Evolutionary conservation across 352 stramenopile genomes (phyloP).

Genomic region (Pythium scleroteichum): DNA sequence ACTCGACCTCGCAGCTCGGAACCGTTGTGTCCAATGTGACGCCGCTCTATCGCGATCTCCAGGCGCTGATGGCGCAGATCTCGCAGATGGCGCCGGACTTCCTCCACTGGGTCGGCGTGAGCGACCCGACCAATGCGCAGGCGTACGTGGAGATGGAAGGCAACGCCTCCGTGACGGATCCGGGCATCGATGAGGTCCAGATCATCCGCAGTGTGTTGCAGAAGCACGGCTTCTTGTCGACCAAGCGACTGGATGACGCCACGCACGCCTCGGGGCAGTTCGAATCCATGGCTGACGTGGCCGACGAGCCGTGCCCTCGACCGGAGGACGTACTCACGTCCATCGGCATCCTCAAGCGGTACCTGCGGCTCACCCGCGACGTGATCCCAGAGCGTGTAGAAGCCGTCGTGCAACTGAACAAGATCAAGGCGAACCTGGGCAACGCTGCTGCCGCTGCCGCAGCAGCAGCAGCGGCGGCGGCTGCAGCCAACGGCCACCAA

Average conservation of each 20-base stretch:
- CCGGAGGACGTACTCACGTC: slow-evolving; percentile 57
- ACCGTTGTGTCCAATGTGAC: slow-evolving; percentile 36
- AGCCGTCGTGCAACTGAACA: slow-evolving; percentile 72
- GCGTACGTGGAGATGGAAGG: slow-evolving; percentile 73
- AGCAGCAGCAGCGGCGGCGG: background rate
- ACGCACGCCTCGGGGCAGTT: slow-evolving; percentile 45
- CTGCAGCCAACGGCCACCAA: background rate
- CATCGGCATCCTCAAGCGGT: slow-evolving; percentile 72
- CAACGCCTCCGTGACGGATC: slow-evolving; percentile 74
- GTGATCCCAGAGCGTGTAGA: slow-evolving; percentile 53
- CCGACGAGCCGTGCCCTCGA: slow-evolving; percentile 51
- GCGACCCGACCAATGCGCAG: slow-evolving; percentile 54
- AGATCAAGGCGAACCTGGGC: slow-evolving; percentile 57
- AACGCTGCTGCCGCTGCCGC: slow-evolving; percentile 16
- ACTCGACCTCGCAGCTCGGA: slow-evolving; percentile 17
- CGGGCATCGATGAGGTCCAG: slow-evolving; percentile 78
- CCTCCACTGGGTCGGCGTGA: slow-evolving; percentile 68
- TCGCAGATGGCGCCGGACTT: slow-evolving; percentile 66
- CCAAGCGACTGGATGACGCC: slow-evolving; percentile 62
- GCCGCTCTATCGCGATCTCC: slow-evolving; percentile 59
- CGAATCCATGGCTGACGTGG: slow-evolving; percentile 52
- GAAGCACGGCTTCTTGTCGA: slow-evolving; percentile 75
- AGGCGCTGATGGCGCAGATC: slow-evolving; percentile 61
- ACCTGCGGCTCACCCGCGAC: slow-evolving; percentile 63
- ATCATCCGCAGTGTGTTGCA: slow-evolving; percentile 83